phyloP scores from a whole-genome alignment of 2,329 filamentous ascomycete species.

The Stemphylium beticola region DNA sequence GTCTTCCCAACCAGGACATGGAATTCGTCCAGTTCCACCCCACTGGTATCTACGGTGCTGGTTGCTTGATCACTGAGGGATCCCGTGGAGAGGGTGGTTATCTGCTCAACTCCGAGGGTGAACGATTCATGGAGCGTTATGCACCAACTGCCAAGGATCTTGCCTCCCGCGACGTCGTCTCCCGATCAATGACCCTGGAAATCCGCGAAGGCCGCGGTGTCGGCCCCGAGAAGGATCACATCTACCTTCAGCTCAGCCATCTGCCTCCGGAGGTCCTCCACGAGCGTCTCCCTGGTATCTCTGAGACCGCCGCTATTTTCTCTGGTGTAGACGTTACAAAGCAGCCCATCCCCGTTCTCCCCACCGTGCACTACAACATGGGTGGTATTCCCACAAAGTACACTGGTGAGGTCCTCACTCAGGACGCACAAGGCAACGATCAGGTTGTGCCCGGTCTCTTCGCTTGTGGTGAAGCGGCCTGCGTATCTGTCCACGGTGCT shows the following conservation, averaged over 20 bases:
- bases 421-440: constrained; percentile 86
- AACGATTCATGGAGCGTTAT: constrained; percentile 99
- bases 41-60: constrained; percentile 97
- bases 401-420: constrained; percentile 91
- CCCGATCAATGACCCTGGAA: constrained; percentile 97
- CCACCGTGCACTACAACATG: constrained; percentile 99
- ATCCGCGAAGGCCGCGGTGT: constrained; percentile 98
- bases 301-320: constrained; percentile 97
- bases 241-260: constrained; percentile 97
- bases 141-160: constrained; percentile 98
- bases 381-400: constrained; percentile 98
- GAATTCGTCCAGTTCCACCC: constrained; percentile 99
- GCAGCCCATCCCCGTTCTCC: constrained; percentile 94
- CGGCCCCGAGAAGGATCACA: constrained; percentile 95
- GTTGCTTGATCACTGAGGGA: constrained; percentile 94
- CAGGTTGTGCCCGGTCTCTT: constrained; percentile 93
- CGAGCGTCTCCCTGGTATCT: constrained; percentile 97
- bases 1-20: constrained; percentile 97
- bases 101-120: constrained; percentile 95
- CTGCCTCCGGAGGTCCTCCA: constrained; percentile 89
- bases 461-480: constrained; percentile 95
- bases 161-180: constrained; percentile 93
- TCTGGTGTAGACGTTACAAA: constrained; percentile 95
- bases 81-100: constrained; percentile 98
- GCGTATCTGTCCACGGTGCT: constrained; percentile 96